phyloP scores from a whole-genome alignment of 306 rosid species.

The Hylodesmum podocarpum region DNA sequence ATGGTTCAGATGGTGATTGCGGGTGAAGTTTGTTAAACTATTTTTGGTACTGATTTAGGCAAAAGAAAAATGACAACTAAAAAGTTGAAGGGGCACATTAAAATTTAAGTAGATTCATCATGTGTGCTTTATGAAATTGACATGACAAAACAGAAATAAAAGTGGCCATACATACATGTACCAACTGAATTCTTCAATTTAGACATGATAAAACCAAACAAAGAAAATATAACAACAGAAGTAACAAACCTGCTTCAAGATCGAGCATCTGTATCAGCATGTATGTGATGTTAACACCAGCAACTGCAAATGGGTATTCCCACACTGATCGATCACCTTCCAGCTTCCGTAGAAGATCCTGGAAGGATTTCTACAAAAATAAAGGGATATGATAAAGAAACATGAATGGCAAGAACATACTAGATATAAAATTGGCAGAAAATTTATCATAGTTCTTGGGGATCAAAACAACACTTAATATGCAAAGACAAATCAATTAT shows the following conservation, averaged over 20 bases:
- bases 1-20: slow-evolving; percentile 2
- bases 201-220: background rate
- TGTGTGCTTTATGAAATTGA: background rate
- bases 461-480: background rate
- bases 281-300: slow-evolving; percentile 97
- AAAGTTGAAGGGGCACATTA: background rate
- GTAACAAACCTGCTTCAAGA: slow-evolving; percentile 85
- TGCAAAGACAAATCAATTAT: background rate
- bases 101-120: background rate
- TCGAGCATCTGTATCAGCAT: slow-evolving; percentile 99
- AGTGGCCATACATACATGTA: background rate
- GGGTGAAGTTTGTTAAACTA: background rate
- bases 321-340: slow-evolving; percentile 95
- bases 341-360: slow-evolving; percentile 89
- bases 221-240: slow-evolving; percentile 6
- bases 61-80: background rate
- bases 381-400: slow-evolving; percentile 18
- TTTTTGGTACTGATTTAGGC: background rate
- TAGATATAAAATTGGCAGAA: background rate
- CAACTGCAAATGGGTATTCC: slow-evolving; percentile 99
- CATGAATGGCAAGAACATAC: slow-evolving; percentile 13
- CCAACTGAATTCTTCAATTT: background rate
- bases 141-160: slow-evolving; percentile 4
- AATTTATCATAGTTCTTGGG: background rate
- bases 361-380: slow-evolving; percentile 85